Base-by-base conservation (phyloP, 2,329 filamentous ascomycete genomes). In the Diaporthe sp. region DNA sequence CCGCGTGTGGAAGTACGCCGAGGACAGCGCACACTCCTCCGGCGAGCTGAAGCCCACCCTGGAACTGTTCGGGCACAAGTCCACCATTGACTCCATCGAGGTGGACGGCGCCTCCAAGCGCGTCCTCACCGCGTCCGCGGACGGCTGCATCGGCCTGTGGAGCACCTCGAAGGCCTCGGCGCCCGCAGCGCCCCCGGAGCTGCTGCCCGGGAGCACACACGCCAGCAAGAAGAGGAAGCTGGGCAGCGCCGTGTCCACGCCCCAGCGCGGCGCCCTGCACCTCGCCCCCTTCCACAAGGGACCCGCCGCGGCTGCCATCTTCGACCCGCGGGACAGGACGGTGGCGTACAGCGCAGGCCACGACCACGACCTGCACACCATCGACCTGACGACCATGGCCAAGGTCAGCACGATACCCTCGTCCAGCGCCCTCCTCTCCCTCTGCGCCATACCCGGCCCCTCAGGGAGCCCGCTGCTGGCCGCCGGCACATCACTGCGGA, bases 341-440 rank as follows among this genome's bases (percentile, higher is more conserved):
- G 94, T 98, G 53, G 96, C 94, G 61, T 98, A 99, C 87, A 96
- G 95, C 1, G 92, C 92, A 30, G 97, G 95, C 25, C 94, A 94
- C 85, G 97, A 99, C 85, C 96, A 98, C 87, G 94, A 94, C 1
- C 87, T 98, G 78, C 93, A 93, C 77, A 98, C 97, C 0, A 94
- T 97, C 85, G 97, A 99, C 85, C 89, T 99, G 61, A 92, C 95
- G 0, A 98, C 96, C 1, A 88, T 91, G 71, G 86, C 88, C 37
- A 90, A 94, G 74, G 95, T 98, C 55, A 94, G 94, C 81, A 94
- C 94, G 5, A 89, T 97, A 73, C 94, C 94, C 1, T 97, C 95
- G 0, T 92, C 94, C 73, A 94, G 98, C 83, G 92, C 95, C 0
- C 89, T 99, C 10, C 90, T 97, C 75, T 95, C 93, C 39, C 88